Evolutionary conservation across 2,329 filamentous ascomycete genomes (phyloP).

Genomic region (Nothophaeocryptopus gaeumannii): DNA sequence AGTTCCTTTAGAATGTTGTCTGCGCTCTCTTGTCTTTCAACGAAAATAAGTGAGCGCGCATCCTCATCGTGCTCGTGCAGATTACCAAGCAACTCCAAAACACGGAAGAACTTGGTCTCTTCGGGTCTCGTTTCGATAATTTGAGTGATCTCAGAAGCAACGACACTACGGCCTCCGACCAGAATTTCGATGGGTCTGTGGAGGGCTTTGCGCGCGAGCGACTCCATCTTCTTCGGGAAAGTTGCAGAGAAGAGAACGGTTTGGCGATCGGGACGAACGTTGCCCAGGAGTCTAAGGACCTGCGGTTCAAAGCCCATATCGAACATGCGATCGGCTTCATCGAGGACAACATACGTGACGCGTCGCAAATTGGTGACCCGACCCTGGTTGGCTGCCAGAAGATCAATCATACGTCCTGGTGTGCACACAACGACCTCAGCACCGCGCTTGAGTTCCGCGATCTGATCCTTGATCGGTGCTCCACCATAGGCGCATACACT

Average conservation of each 20-base stretch:
- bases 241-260: slow-evolving; percentile 96
- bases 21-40: slow-evolving; percentile 38
- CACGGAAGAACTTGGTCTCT: slow-evolving; percentile 74
- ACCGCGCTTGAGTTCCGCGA: slow-evolving; percentile 91
- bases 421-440: slow-evolving; percentile 95
- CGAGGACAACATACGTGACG: slow-evolving; percentile 90
- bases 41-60: slow-evolving; percentile 71
- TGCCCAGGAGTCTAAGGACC: slow-evolving; percentile 92
- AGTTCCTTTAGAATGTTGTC: slow-evolving; percentile 62
- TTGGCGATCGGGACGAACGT: slow-evolving; percentile 87
- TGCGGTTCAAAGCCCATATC: slow-evolving; percentile 99
- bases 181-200: slow-evolving; percentile 84
- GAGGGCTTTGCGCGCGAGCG: slow-evolving; percentile 82
- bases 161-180: slow-evolving; percentile 77
- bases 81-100: slow-evolving; percentile 83
- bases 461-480: slow-evolving; percentile 94
- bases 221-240: slow-evolving; percentile 90
- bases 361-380: slow-evolving; percentile 85
- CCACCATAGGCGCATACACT: slow-evolving; percentile 93
- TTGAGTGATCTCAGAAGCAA: slow-evolving; percentile 75
- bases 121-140: slow-evolving; percentile 85
- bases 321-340: slow-evolving; percentile 98
- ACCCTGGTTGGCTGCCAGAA: slow-evolving; percentile 89
- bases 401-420: slow-evolving; percentile 90
- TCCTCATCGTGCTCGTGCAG: slow-evolving; percentile 86